Conservation (phyloP, 306 rosid genomes). For the Urtica urens region DNA sequence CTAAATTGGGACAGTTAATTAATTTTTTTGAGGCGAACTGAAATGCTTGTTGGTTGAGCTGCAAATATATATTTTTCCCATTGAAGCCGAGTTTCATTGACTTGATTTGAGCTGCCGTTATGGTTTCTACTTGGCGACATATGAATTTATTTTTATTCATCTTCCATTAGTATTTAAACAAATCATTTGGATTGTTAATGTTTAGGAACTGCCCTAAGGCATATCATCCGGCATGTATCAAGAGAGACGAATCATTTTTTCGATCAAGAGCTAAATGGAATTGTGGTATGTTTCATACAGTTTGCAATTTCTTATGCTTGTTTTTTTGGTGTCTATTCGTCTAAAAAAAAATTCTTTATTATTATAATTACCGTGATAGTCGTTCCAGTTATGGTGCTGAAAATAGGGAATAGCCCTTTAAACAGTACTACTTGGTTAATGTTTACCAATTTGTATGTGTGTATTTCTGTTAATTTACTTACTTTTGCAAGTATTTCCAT, state of each 20-base stretch:
- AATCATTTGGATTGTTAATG: conserved; percentile 9
- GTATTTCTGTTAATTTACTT: background rate
- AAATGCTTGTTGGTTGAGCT: conserved; percentile 5
- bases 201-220: conserved; percentile 96
- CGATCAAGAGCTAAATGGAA: conserved; percentile 94
- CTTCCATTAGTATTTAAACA: background rate
- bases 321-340: too few relatives aligned
- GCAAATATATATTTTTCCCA: background rate
- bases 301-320: background rate
- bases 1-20: too few relatives aligned
- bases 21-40: background rate
- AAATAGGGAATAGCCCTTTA: too few relatives aligned
- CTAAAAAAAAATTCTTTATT: too few relatives aligned
- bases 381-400: too few relatives aligned
- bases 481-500: too few relatives aligned
- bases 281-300: conserved; percentile 58
- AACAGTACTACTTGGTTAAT: too few relatives aligned
- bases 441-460: too few relatives aligned
- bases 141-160: too few relatives aligned
- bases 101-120: background rate
- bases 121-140: too few relatives aligned
- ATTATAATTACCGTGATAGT: too few relatives aligned
- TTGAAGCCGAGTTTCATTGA: background rate
- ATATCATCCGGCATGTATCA: conserved; percentile 84
- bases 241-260: conserved; percentile 86